These are phyloP conservation scores for Nidula niveotomentosa DNA, from an alignment of 1,284 basidiomycete genomes.

Conservation along the genomic window DNA sequence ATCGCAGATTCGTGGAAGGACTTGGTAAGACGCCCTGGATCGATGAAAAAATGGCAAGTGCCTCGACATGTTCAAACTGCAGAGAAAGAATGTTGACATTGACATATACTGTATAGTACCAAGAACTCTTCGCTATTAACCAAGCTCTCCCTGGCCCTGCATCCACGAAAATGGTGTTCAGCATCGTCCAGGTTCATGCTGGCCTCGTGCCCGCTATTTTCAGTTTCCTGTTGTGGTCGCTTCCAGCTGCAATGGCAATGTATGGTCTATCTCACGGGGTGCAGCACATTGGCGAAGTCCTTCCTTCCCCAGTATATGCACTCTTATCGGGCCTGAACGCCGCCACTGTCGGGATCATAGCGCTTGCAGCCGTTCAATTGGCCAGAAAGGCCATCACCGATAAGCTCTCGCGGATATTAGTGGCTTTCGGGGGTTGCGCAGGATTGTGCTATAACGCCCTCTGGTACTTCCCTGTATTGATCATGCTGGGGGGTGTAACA, in stretches of 20 bases:
- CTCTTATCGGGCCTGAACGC: constrained; percentile 59
- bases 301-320: constrained; percentile 49
- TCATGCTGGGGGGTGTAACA: constrained; percentile 27
- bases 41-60: constrained; percentile 30
- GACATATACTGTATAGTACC: constrained; percentile 19
- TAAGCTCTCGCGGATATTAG: constrained; percentile 40
- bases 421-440: constrained; percentile 42
- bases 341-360: constrained; percentile 56
- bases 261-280: constrained; percentile 49
- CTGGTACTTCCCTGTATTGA: constrained; percentile 40
- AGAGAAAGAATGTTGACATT: too few relatives aligned
- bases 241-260: constrained; percentile 54
- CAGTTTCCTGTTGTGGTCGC: constrained; percentile 31
- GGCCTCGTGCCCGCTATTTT: constrained; percentile 29
- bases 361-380: constrained; percentile 53
- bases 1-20: constrained; percentile 32
- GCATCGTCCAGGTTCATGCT: constrained; percentile 29
- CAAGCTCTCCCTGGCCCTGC: constrained; percentile 35
- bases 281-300: constrained; percentile 36
- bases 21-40: constrained; percentile 30
- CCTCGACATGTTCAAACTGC: too few relatives aligned
- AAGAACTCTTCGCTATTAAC: constrained; percentile 31
- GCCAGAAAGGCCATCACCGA: constrained; percentile 48
- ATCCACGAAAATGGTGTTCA: constrained; percentile 36
- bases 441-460: constrained; percentile 52